Evolutionary conservation across 805 yeast genomes (phyloP).

Genomic region (Lipomyces sp.): DNA sequence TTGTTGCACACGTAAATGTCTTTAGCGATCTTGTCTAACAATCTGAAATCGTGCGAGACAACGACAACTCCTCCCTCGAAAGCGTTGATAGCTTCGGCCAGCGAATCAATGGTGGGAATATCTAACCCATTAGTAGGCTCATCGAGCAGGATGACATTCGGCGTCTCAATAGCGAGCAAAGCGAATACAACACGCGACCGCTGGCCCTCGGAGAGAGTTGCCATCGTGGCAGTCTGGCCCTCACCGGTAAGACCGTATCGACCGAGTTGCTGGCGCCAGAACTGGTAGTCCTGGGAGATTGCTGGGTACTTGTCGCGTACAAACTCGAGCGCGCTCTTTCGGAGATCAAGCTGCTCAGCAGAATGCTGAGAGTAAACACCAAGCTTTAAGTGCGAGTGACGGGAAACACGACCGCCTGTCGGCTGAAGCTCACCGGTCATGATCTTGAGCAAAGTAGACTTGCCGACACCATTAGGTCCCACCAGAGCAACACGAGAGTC

Average conservation of each 20-base stretch:
- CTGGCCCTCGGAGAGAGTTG: slow-evolving; percentile 98
- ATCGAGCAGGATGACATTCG: slow-evolving; percentile 92
- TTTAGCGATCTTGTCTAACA: slow-evolving; percentile 94
- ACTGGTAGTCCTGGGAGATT: slow-evolving; percentile 97
- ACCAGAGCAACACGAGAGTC: slow-evolving; percentile 97
- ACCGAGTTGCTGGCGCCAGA: slow-evolving; percentile 93
- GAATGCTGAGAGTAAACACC: slow-evolving; percentile 99
- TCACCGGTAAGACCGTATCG: slow-evolving; percentile 99
- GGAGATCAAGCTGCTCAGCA: slow-evolving; percentile 94
- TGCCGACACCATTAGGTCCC: slow-evolving; percentile 99
- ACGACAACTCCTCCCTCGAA: slow-evolving; percentile 98
- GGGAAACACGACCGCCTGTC: slow-evolving; percentile 92
- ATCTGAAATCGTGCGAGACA: slow-evolving; percentile 98
- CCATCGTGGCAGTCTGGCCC: slow-evolving; percentile 98
- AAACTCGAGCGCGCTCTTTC: slow-evolving; percentile 93
- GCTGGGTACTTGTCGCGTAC: slow-evolving; percentile 91
- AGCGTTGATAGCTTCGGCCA: slow-evolving; percentile 92
- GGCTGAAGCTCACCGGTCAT: slow-evolving; percentile 95
- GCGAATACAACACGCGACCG: slow-evolving; percentile 99
- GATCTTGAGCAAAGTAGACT: slow-evolving; percentile 90
- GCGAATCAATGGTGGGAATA: slow-evolving; percentile 96
- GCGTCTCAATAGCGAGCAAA: slow-evolving; percentile 89
- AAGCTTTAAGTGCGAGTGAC: slow-evolving; percentile 95
- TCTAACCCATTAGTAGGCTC: slow-evolving; percentile 99
- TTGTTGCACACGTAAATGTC: slow-evolving; percentile 96